These are phyloP conservation scores for Bondarzewia mesenterica DNA, from an alignment of 1,284 basidiomycete species.

Conservation along the genomic window DNA sequence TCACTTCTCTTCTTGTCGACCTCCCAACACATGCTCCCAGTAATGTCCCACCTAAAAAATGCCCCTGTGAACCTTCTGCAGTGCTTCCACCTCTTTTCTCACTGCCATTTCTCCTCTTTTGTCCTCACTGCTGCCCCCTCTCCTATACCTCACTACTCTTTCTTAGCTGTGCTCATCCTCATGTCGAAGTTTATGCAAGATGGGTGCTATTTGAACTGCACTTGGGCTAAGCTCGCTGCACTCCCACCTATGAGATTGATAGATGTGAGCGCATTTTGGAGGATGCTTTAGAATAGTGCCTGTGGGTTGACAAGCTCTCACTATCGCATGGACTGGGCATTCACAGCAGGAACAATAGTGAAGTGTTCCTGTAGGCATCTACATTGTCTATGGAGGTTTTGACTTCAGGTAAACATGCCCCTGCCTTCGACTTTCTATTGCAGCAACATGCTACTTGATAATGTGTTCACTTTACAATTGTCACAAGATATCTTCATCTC, in stretches of 20 bases:
- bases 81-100: conserved; percentile 29
- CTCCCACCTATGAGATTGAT: conserved; percentile 72
- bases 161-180: conserved; percentile 81
- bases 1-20: conserved; percentile 3
- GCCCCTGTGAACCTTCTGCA: conserved; percentile 8
- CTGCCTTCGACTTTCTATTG: conserved; percentile 5
- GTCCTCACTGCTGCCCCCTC: conserved; percentile 83
- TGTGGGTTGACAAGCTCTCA: conserved; percentile 68
- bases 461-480: neutral
- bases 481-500: neutral
- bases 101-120: conserved; percentile 75
- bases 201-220: conserved; percentile 85
- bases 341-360: conserved; percentile 9
- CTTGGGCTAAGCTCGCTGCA: conserved; percentile 84
- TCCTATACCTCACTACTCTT: no score
- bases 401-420: neutral
- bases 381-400: no score
- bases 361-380: neutral
- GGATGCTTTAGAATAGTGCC: conserved; percentile 73
- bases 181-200: conserved; percentile 93
- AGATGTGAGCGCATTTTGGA: conserved; percentile 76
- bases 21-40: neutral
- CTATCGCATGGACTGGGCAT: neutral
- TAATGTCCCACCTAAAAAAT: neutral
- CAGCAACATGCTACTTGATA: conserved; percentile 5